These are phyloP conservation scores for Acacia acuminata DNA, from an alignment of 306 rosid genomes.

Conservation along the genomic window DNA sequence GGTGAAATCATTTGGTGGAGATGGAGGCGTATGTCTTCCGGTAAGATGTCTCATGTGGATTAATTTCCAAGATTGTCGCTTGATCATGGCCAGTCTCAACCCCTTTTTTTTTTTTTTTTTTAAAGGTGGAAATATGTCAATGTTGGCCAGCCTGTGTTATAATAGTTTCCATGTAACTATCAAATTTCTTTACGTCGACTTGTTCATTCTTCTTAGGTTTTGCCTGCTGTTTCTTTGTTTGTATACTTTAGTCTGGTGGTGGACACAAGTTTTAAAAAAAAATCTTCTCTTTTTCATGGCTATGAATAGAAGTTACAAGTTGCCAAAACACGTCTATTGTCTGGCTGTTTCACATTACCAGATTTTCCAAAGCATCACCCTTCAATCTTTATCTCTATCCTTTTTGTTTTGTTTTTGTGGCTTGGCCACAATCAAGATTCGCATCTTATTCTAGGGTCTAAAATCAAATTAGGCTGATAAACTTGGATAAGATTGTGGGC, in stretches of 20 bases:
- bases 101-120: too few relatives aligned
- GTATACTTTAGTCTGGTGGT: conserved; percentile 13
- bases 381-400: not conserved
- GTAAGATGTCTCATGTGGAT: too few relatives aligned
- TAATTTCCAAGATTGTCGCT: too few relatives aligned
- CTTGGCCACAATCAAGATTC: not conserved
- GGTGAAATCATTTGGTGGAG: too few relatives aligned
- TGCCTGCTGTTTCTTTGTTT: conserved; percentile 28
- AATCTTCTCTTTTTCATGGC: not conserved
- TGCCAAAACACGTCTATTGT: conserved; percentile 3
- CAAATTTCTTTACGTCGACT: conserved; percentile 13
- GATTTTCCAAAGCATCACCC: not conserved
- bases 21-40: too few relatives aligned
- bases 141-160: too few relatives aligned
- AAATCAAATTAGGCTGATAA: not conserved
- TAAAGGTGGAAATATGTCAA: too few relatives aligned
- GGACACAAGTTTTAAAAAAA: not conserved
- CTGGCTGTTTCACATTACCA: not conserved
- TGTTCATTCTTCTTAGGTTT: conserved; percentile 29
- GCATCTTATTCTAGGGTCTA: not conserved
- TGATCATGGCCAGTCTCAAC: too few relatives aligned
- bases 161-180: not conserved
- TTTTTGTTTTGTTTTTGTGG: not conserved
- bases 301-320: conserved; percentile 16
- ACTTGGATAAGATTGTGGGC: not conserved